Evolutionary conservation across 441 rosid genomes (phyloP), one percentile per base, ranked within the genome.

Genomic region (Pelargonium myrrhifolium): DNA sequence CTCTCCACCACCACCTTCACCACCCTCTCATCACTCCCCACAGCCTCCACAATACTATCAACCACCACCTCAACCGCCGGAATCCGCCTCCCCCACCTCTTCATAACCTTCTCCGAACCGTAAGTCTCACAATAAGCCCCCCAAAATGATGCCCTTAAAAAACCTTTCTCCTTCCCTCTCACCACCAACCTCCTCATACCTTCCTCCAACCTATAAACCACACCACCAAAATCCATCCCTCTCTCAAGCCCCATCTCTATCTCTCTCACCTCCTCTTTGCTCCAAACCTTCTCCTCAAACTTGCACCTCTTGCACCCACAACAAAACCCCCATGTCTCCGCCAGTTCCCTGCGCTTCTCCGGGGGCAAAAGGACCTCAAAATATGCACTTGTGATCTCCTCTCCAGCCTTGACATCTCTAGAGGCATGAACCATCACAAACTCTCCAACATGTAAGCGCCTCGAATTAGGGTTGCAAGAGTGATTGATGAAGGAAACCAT

Each of bases 101-200:
- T 89, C 79, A 80, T 60, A 43, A 60, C 49, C 71, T 87, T 84
- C 66, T 90, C 91, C 1, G 87, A 82, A 21, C 81, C 71, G 39
- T 93, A 89, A 7, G 75, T 71, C 71, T 84, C 86, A 7, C 74
- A 66, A 63, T 91, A 93, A 6, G 78, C 80, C 39, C 61, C 74
- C 98, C 95, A 90, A 55, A 84, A 83, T 1, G 98, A 90, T 22
- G 97, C 91, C 80, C 96, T 86, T 78, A 90, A 18, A 61, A 78
- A 81, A 4, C 95, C 97, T 74, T 79, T 93, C 64, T 85, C 93
- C 62, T 72, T 88, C 28, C 97, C 96, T 80, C 87, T 89, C 63
- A 86, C 86, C 37, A 68, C 74, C 87, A 85, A 80, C 74, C 82
- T 80, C 75, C 77, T 89, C 90, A 86, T 89, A 0, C 84, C 86